A percentile compares a stretch with the other conserved stretches of the same genome.
Evolutionary conservation across 1,139 yeast genomes (phyloP).

Genomic region (Hyphopichia khmerensis): DNA sequence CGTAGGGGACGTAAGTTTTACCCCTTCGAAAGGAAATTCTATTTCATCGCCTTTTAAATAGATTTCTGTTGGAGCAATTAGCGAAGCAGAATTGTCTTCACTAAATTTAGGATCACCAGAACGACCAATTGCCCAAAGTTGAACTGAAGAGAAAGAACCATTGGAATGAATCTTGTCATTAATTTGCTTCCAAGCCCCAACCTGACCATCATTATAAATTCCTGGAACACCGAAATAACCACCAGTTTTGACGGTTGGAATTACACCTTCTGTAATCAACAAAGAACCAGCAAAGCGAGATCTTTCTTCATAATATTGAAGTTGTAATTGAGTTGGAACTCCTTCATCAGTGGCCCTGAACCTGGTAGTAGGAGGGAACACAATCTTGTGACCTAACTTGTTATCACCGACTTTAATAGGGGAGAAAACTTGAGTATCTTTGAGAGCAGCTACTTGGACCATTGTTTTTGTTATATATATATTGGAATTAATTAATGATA

Average conservation of each 20-base stretch:
- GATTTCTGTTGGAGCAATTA: conserved; percentile 24
- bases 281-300: conserved; percentile 56
- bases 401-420: conserved; percentile 47
- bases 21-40: conserved; percentile 26
- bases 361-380: conserved; percentile 57
- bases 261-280: conserved; percentile 39
- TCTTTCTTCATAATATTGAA: conserved; percentile 53
- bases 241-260: conserved; percentile 28
- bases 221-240: conserved; percentile 55
- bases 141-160: conserved; percentile 50
- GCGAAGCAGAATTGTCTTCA: conserved; percentile 29
- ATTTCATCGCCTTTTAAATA: conserved; percentile 18
- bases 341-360: conserved; percentile 40
- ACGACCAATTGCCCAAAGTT: conserved; percentile 65
- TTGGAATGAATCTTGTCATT: conserved; percentile 52
- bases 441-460: background rate
- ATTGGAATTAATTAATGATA: too few relatives aligned
- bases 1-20: conserved; percentile 40
- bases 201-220: conserved; percentile 47
- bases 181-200: conserved; percentile 52
- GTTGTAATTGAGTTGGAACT: conserved; percentile 49
- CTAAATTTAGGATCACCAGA: conserved; percentile 43
- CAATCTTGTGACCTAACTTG: conserved; percentile 41
- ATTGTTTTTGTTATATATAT: too few relatives aligned
- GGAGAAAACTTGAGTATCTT: conserved; percentile 36